Percentiles rank a stretch among this genome's conserved stretches.
Evolutionary conservation across 768 basidiomycete genomes (phyloP).

Genomic region (Boletales sp.): DNA sequence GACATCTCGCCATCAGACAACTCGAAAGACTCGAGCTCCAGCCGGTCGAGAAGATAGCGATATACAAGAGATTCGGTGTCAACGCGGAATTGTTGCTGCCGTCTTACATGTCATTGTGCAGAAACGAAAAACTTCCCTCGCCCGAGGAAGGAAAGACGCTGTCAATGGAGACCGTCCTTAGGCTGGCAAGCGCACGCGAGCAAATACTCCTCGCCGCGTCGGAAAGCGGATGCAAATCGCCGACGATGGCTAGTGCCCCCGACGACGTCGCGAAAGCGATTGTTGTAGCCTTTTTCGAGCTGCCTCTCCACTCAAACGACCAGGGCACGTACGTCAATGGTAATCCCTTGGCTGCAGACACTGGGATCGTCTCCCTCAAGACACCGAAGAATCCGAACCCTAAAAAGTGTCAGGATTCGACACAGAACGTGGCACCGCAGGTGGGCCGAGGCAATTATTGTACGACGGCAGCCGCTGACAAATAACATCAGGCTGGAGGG

Average conservation of each 20-base stretch:
- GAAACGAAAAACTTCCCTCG: constrained; percentile 47
- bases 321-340: constrained; percentile 8
- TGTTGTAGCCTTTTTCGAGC: constrained; percentile 32
- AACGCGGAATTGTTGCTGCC: constrained; percentile 47
- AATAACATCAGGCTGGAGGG: constrained; percentile 1
- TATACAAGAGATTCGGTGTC: constrained; percentile 53
- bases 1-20: constrained; percentile 49
- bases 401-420: background rate
- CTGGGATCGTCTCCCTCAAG: background rate
- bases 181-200: constrained; percentile 54
- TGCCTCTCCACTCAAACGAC: constrained; percentile 10
- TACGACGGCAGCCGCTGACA: background rate
- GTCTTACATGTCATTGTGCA: constrained; percentile 49
- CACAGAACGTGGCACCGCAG: background rate
- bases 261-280: constrained; percentile 27
- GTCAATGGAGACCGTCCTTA: constrained; percentile 54
- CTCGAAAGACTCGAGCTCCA: constrained; percentile 46
- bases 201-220: constrained; percentile 34
- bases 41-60: constrained; percentile 50
- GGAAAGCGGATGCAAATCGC: constrained; percentile 24
- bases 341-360: background rate
- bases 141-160: constrained; percentile 53
- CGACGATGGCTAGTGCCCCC: constrained; percentile 23
- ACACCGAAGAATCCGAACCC: background rate
- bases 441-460: constrained; percentile 4